These are phyloP conservation scores for Blastobotrys terrestris DNA, from an alignment of 805 yeast genomes.

Conservation along the genomic window DNA sequence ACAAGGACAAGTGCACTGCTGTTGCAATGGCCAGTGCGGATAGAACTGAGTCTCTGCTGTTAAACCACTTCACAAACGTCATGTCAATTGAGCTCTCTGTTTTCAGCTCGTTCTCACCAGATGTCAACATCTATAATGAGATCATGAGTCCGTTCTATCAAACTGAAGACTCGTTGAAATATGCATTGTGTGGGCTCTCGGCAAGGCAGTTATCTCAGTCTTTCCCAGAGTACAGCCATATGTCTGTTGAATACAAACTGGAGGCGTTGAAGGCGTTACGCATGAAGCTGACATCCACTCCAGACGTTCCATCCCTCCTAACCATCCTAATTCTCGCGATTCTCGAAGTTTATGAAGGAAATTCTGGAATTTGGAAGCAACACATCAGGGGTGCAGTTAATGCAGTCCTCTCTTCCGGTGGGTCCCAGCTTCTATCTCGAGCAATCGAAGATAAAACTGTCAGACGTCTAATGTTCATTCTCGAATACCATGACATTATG, in stretches of 20 bases:
- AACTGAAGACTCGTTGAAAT: conserved; percentile 8
- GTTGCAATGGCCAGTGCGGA: neutral
- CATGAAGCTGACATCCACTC: neutral
- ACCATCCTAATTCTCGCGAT: conserved; percentile 15
- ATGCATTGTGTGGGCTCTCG: conserved; percentile 16
- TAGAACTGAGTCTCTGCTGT: conserved; percentile 1
- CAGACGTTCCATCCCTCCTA: conserved; percentile 11
- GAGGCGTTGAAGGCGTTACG: conserved; percentile 12
- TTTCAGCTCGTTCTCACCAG: conserved; percentile 6
- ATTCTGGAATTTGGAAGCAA: conserved; percentile 13
- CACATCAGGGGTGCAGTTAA: conserved; percentile 15
- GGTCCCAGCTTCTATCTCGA: neutral
- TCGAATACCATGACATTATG: conserved; percentile 15
- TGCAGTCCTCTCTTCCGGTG: conserved; percentile 5
- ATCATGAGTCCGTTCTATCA: conserved; percentile 7
- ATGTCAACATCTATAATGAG: conserved; percentile 11
- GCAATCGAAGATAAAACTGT: conserved; percentile 1
- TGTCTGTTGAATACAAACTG: conserved; percentile 11
- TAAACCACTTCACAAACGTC: conserved; percentile 9
- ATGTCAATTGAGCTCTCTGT: conserved; percentile 10
- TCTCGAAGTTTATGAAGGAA: conserved; percentile 11
- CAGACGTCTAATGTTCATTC: conserved; percentile 3
- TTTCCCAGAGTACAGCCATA: conserved; percentile 6
- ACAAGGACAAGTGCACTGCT: neutral
- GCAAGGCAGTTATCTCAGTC: conserved; percentile 11